Evolutionary conservation across 371 early-diverging fungal genomes (phyloP).

Genomic region (Lichtheimia ornata): DNA sequence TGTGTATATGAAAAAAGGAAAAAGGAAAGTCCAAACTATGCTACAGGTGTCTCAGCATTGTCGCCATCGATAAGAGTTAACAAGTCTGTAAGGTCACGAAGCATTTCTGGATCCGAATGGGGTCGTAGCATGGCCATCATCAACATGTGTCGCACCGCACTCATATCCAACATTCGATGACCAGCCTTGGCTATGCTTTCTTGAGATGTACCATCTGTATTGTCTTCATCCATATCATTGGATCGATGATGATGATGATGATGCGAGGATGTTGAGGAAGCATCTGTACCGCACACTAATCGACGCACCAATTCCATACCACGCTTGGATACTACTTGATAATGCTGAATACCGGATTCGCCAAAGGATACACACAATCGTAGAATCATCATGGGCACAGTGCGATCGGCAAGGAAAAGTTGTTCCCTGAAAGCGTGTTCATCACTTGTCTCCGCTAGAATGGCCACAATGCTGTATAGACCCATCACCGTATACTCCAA

Average conservation of each 20-base stretch:
- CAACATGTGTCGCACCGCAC: constrained; percentile 37
- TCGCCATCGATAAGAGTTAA: constrained; percentile 45
- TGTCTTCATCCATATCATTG: constrained; percentile 17
- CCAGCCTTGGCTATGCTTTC: constrained; percentile 23
- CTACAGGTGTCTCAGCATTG: constrained; percentile 9
- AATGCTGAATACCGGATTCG: constrained; percentile 51
- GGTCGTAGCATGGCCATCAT: constrained; percentile 48
- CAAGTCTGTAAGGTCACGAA: constrained; percentile 44
- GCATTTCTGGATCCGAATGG: constrained; percentile 41
- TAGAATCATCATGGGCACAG: constrained; percentile 47
- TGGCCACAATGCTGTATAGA: constrained; percentile 51
- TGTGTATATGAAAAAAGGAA: not conserved
- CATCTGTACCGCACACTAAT: constrained; percentile 28
- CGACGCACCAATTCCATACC: constrained; percentile 47
- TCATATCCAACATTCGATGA: constrained; percentile 41
- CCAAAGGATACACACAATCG: constrained; percentile 53
- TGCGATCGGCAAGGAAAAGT: constrained; percentile 36
- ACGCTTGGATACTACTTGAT: constrained; percentile 35
- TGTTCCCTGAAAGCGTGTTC: constrained; percentile 34
- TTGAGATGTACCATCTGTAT: constrained; percentile 11
- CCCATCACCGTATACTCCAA: constrained; percentile 59
- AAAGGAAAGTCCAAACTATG: not conserved
- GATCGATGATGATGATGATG: not conserved
- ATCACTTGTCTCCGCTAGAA: constrained; percentile 34
- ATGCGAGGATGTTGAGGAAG: no score